A percentile compares a stretch with the other conserved stretches of the same genome.
Conservation (phyloP, 495 filamentous ascomycete genomes). For the Staphylotrichum longicolle region DNA sequence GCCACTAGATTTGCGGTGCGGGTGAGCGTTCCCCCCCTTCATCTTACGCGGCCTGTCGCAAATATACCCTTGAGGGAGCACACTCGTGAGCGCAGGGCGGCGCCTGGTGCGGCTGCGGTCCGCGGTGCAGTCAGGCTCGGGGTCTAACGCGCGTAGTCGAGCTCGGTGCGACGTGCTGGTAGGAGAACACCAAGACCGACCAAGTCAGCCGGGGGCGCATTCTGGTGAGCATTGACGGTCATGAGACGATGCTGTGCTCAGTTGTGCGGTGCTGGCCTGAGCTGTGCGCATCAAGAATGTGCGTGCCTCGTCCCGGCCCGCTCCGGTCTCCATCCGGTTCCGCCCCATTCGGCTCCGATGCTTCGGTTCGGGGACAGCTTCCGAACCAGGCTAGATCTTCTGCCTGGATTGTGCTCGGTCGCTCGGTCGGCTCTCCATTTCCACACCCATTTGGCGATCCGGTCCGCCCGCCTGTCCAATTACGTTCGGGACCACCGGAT, state of each 20-base stretch:
- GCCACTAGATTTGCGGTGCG: too few relatives aligned
- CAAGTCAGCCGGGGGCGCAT: background rate
- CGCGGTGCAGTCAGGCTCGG: too few relatives aligned
- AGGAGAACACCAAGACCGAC: background rate
- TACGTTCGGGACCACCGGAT: background rate
- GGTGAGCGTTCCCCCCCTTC: background rate
- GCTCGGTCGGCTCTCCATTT: too few relatives aligned
- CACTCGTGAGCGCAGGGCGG: background rate
- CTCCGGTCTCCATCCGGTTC: too few relatives aligned
- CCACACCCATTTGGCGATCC: background rate
- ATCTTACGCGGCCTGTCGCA: constrained; percentile 12
- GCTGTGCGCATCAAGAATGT: background rate
- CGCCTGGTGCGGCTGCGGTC: background rate
- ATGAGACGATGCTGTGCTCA: background rate
- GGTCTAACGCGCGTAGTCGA: too few relatives aligned
- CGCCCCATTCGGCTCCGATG: background rate
- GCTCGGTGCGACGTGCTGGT: background rate
- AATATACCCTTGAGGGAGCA: background rate
- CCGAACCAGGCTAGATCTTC: background rate
- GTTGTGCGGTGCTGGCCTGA: background rate
- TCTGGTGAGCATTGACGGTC: background rate
- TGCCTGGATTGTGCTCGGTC: too few relatives aligned
- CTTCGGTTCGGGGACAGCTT: background rate
- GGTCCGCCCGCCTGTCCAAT: background rate
- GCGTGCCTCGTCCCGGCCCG: background rate